phyloP scores from a whole-genome alignment of 257 asterid species.

The Scutellaria galericulata region DNA sequence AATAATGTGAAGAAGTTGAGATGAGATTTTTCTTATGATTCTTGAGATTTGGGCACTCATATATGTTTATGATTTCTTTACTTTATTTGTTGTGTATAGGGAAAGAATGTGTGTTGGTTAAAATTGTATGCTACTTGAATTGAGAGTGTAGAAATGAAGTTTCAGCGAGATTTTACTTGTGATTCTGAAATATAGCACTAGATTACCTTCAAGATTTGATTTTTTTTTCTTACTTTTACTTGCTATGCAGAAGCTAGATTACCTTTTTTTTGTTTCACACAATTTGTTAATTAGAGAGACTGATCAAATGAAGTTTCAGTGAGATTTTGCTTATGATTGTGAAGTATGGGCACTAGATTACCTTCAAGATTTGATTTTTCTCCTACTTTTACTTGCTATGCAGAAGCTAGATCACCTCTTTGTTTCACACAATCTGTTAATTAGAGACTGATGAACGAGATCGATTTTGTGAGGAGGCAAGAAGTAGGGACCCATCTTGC shows the following conservation, averaged over 20 bases:
- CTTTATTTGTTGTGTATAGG: background rate
- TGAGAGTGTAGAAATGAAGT: background rate
- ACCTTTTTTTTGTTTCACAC: background rate
- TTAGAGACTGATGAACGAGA: background rate
- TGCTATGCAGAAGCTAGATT: background rate
- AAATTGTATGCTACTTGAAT: background rate
- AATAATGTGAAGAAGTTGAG: background rate
- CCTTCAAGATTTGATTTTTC: conserved; percentile 21
- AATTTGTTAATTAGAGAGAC: background rate
- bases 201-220: conserved; percentile 11
- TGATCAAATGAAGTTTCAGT: too few species aligned
- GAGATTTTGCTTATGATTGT: background rate
- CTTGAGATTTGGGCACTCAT: conserved; percentile 1
- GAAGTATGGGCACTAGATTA: conserved; percentile 2
- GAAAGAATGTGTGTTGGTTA: background rate
- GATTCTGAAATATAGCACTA: background rate
- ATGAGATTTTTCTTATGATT: conserved; percentile 1
- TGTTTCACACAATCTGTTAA: background rate
- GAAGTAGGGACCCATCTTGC: background rate
- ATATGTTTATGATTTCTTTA: background rate
- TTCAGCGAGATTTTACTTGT: too few species aligned
- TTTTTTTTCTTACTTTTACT: background rate
- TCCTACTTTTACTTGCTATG: background rate
- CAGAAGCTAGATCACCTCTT: background rate
- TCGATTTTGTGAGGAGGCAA: background rate